Evolutionary conservation across 106 monocot genomes (phyloP), one percentile per base, ranked within the genome.

Genomic region (Iris macrosiphon): DNA sequence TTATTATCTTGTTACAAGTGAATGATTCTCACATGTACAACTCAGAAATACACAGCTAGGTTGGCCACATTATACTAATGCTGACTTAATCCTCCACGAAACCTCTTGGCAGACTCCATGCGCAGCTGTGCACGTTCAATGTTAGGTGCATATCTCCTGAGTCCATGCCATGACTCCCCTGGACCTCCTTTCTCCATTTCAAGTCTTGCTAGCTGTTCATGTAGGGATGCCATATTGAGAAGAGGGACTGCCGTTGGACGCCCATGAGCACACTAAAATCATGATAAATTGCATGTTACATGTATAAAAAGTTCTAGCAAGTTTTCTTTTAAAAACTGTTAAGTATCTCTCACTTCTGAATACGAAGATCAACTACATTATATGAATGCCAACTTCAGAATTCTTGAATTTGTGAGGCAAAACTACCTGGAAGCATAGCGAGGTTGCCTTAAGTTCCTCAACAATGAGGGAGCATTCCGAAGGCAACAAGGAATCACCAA

Each of bases 351-450:
- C 13, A 18, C 4, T 30, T 12, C 20, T 30, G 9, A 23, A 51
- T 14, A 19, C 38, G 17, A 37, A 37, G 37, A 37, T 25, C 44
- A 30, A 60, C 17, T 29, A 30, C 17, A 31, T 44, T 29, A 1
- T 14, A 24, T 7, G 37, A 37, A 7, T 37, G 48, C 9, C 0
- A 6, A 23, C 5, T 23, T 9, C 5, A 21, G 5, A n/a, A n/a
- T n/a, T n/a, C n/a, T n/a, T n/a, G n/a, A n/a, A n/a, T n/a, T n/a
- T n/a, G n/a, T n/a, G n/a, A n/a, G n/a, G n/a, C n/a, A n/a, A n/a
- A n/a, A n/a, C n/a, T 55, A 98, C 96, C 87, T 98, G 96, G 61
- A 98, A 98, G 49, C 96, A 98, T 34, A 98, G 79, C 14, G 96
- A 90, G 12, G 96, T 98, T 43, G 63, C 33, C 53, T 90, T 98